Conservation (phyloP, 306 rosid genomes). For the Pachyrhizus erosus region DNA sequence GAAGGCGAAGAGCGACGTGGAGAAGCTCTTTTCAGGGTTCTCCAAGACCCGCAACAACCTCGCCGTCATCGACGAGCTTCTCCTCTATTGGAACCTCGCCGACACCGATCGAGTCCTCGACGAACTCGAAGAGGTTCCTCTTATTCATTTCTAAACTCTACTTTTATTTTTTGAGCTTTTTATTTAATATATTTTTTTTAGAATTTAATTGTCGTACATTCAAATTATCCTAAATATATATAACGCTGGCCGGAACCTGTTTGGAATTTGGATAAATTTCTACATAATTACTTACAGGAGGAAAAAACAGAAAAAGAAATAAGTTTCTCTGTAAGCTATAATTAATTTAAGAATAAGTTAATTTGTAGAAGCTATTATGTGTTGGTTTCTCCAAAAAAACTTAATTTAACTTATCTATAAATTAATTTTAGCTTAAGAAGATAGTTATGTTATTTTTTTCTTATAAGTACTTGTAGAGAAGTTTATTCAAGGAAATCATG, state of each 20-base stretch:
- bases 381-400: background rate
- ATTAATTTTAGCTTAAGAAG: background rate
- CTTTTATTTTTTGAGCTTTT: background rate
- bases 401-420: background rate
- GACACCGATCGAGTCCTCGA: conserved; percentile 94
- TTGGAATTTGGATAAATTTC: too few relatives aligned
- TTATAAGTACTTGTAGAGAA: background rate
- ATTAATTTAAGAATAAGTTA: background rate
- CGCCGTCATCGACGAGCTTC: conserved; percentile 90
- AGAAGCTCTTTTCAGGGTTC: conserved; percentile 86
- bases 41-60: conserved; percentile 88
- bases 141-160: background rate
- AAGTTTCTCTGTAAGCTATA: too few relatives aligned
- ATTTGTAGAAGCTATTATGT: too few relatives aligned
- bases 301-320: too few relatives aligned
- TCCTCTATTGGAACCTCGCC: conserved; percentile 93
- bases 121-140: conserved; percentile 87
- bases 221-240: background rate
- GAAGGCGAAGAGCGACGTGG: conserved; percentile 93
- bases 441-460: background rate
- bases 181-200: background rate
- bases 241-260: background rate
- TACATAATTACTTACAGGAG: too few relatives aligned
- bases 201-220: background rate
- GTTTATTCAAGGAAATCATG: background rate